Base-by-base conservation (phyloP, 139 green algal genomes). In the Pseudopediastrum boryanum region DNA sequence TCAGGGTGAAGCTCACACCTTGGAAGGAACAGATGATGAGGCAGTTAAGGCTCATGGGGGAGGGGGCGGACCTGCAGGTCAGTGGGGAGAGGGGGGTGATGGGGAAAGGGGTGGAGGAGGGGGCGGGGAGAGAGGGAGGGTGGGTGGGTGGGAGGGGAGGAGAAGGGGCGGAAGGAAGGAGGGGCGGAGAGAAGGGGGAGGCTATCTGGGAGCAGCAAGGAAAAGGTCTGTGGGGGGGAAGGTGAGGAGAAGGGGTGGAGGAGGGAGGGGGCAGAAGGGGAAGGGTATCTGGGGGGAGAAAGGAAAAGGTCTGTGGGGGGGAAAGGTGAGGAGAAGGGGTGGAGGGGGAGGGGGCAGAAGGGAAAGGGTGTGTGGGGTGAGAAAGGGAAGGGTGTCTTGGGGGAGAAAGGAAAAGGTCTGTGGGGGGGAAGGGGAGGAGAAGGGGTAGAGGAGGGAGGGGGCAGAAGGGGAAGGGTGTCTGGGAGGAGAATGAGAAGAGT, bases 21-120 rank as follows among this genome's bases (percentile, higher is more conserved):
- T 94, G 90, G 90, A 77, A 84, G 51, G 51, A 73, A 39, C n/a
- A 67, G 31, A 38, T 74, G 31, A 84, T 94, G 21, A 39, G 54
- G 21, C 64, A 83, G 62, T 77, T 94, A 21, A 23, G 71, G 16
- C 80, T 94, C 16, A 61, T 4, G 1, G 86, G 83, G 0, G 31
- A 33, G 1, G 46, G 48, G 36, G 54, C 68, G 25, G 61, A 75
- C 54, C 39, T 81, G 21, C 62, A 74, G 38, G 68, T 65, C 2
- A 33, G 63, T 25, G 6, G 12, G 33, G 31, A 8, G 36, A 21
- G 36, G 13, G 3, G 36, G 21, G 7, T 4, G 7, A 21, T 29
- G n/a, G 23, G 41, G 27, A 21, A 39, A 19, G 16, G 29, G 13
- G 23, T 36, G 59, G 59, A 3, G n/a, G n/a, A 4, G 4, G 13